Base-by-base conservation (phyloP, 2,329 filamentous ascomycete species). In the Aspergillus pseudoglaucus region DNA sequence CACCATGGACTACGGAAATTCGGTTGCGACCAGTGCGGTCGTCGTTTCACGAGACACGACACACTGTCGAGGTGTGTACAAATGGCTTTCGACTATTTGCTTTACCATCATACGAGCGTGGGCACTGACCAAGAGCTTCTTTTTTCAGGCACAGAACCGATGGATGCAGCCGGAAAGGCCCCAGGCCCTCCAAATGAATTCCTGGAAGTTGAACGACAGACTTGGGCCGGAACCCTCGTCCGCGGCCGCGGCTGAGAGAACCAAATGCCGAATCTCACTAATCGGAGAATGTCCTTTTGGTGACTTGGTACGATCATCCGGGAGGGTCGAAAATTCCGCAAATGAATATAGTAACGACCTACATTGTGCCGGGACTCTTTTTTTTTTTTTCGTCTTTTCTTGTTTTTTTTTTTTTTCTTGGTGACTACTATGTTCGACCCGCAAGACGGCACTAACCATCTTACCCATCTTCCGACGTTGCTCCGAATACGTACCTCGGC, bases 31-130 rank as follows among this genome's bases (percentile, higher is more conserved):
- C 82, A 83, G 51, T 94, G 88, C 61, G 77, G 78, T 27, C 77
- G 81, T 46, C 75, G 78, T 38, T 94, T 94, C 72, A 83, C 87
- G 22, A 79, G 88, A 40, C 90, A 89, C 64, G 88, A 94, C 60
- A 93, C 88, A 1, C 74, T 93, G n/a, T 73, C 83, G 69, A 85
- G 88, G 87, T 88, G 69, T 69, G 76, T 52, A 15, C 37, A 15
- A 39, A 7, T 39, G 10, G 5, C 10, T 39, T 18, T 18, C 18
- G 17, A 8, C n/a, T 18, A 37, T 7, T 15, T 22, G 17, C n/a
- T 17, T 30, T 7, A 22, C 18, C n/a, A 42, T 18, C 14, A n/a
- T 42, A 41, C 12, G 12, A 18, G 39, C 12, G 15, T n/a, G 9
- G 33, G 33, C 15, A 30, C 41, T 43, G 25, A 43, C 27, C 8